Percentiles rank a stretch among this genome's conserved stretches.
These are phyloP conservation scores for Ormosia emarginata DNA, from an alignment of 306 rosid genomes.

Conservation along the genomic window DNA sequence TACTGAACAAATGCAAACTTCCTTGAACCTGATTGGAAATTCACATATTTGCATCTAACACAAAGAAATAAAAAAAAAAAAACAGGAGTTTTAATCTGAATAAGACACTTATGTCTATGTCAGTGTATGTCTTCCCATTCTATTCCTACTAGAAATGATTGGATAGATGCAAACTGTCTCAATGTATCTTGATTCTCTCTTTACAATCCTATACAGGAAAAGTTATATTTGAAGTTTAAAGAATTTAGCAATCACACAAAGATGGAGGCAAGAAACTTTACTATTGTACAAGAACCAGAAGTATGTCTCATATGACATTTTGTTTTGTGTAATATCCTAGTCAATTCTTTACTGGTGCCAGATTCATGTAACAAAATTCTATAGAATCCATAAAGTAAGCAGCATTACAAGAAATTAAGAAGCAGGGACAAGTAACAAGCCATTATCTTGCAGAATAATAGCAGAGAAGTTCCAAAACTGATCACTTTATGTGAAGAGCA, in stretches of 20 bases:
- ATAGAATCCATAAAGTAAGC: not conserved
- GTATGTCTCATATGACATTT: not conserved
- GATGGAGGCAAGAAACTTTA: not conserved
- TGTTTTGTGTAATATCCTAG: not conserved
- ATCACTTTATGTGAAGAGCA: not conserved
- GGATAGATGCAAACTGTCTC: not conserved
- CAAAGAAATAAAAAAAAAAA: not conserved
- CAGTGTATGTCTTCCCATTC: not conserved
- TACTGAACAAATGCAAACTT: not conserved
- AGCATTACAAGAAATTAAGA: conserved; percentile 7
- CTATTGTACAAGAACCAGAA: not conserved
- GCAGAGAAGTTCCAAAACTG: conserved; percentile 7
- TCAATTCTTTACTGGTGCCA: not conserved
- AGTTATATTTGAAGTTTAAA: not conserved
- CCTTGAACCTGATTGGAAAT: not conserved
- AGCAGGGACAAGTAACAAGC: not conserved
- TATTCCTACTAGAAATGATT: not conserved
- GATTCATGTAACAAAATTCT: not conserved
- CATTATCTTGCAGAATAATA: conserved; percentile 12
- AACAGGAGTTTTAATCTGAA: not conserved
- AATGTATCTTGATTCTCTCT: not conserved
- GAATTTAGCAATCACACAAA: not conserved
- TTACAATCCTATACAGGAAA: not conserved
- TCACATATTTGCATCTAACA: not conserved
- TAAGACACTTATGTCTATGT: not conserved